Conservation (phyloP, 495 filamentous ascomycete species). For the Ascobolus immersus region DNA sequence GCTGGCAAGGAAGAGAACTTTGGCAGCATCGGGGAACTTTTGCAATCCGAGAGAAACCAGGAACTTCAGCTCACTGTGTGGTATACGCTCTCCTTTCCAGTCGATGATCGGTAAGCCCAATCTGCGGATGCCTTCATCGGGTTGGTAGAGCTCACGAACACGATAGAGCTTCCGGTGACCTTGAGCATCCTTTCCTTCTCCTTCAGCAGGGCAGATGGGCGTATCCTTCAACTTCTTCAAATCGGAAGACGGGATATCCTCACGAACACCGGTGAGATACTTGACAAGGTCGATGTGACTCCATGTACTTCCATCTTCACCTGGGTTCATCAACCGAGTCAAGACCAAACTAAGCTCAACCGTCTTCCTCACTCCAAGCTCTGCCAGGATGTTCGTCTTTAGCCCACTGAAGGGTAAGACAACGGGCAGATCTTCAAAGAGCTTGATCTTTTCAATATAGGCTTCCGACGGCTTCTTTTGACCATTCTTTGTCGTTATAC, state of each 20-base stretch:
- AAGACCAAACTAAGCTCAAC: conserved; percentile 87
- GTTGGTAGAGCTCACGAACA: conserved; percentile 66
- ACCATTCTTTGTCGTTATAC: conserved; percentile 76
- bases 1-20: conserved; percentile 53
- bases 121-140: conserved; percentile 39
- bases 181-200: conserved; percentile 18
- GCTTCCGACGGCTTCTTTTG: conserved; percentile 71
- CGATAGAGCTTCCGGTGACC: conserved; percentile 33
- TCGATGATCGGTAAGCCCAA: conserved; percentile 58
- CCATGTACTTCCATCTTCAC: conserved; percentile 36
- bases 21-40: conserved; percentile 36
- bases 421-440: conserved; percentile 80
- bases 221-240: conserved; percentile 50
- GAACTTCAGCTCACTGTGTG: conserved; percentile 47
- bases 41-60: conserved; percentile 43
- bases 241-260: conserved; percentile 72
- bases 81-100: conserved; percentile 47
- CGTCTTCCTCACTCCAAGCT: conserved; percentile 64
- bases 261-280: conserved; percentile 67
- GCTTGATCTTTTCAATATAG: conserved; percentile 74
- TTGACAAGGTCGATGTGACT: conserved; percentile 84
- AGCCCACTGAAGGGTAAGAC: conserved; percentile 46
- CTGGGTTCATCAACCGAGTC: conserved; percentile 40
- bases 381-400: conserved; percentile 66
- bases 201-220: conserved; percentile 38